phyloP scores from a whole-genome alignment of 768 basidiomycete genomes.

The Phaeotremella fagi region DNA sequence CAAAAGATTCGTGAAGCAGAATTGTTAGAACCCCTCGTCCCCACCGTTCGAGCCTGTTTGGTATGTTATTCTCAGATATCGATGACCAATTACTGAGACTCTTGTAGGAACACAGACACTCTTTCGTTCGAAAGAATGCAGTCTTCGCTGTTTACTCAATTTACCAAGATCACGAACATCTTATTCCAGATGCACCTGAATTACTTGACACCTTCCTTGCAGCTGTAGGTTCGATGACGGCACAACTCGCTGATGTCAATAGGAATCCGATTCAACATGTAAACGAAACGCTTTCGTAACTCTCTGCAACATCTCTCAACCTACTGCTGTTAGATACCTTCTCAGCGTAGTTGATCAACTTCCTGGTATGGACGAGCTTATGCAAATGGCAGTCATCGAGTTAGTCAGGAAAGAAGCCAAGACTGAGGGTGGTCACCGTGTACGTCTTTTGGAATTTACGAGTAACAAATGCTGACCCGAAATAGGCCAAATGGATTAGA shows the following conservation, averaged over 20 bases:
- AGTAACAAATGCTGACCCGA: constrained; percentile 1
- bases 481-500: constrained; percentile 84
- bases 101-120: constrained; percentile 82
- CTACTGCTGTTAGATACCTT: constrained; percentile 87
- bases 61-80: constrained; percentile 35
- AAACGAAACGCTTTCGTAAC: constrained; percentile 97
- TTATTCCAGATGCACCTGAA: constrained; percentile 94
- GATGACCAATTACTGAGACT: background rate
- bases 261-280: constrained; percentile 89
- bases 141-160: constrained; percentile 94
- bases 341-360: constrained; percentile 79
- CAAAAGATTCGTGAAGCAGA: constrained; percentile 95
- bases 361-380: constrained; percentile 72
- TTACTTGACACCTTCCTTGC: constrained; percentile 92
- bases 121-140: constrained; percentile 96
- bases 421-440: constrained; percentile 73
- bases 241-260: constrained; percentile 3
- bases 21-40: constrained; percentile 90
- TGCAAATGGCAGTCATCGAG: constrained; percentile 95
- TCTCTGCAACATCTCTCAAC: constrained; percentile 70
- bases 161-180: constrained; percentile 86
- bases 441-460: constrained; percentile 50
- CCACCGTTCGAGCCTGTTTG: constrained; percentile 85
- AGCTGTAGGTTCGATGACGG: constrained; percentile 52
- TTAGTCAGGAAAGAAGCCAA: constrained; percentile 86